Base-by-base conservation (phyloP, 306 rosid genomes). In the Vigna unguiculata region DNA sequence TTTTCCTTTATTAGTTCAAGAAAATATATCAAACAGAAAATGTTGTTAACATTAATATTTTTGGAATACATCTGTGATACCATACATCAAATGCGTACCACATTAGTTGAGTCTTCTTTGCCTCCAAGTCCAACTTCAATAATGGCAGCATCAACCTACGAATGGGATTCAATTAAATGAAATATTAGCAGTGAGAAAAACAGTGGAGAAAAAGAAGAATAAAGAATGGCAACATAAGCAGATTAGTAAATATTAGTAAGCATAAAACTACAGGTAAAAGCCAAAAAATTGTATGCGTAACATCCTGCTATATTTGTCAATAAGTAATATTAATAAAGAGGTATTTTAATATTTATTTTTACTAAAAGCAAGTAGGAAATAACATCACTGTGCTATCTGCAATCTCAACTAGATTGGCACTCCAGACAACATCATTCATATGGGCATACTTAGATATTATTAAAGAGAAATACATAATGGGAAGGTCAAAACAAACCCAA, bases 71-170 rank as follows among this genome's bases (percentile, higher is more conserved):
- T 24, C 46, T 41, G 47, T 21, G 34, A 58, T 78, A 60, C 64
- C 49, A 48, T 63, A 59, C 22, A 77, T 49, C 47, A 79, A 68
- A 74, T 65, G 30, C 89, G 71, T 87, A 92, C 96, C 96, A 85
- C 96, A 61, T 90, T 90, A 74, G 93, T 92, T 51, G 91, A 86
- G 86, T 88, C 96, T 15, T 58, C 75, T 72, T 11, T 78, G 34
- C 93, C 96, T 71, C 96, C 97, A 59, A 92, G 93, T 74, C 96
- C 96, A 80, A 87, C 93, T 84, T 92, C 96, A 55, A 90, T 55
- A 69, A 92, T 74, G 61, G 96, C 93, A 81, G 84, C 90, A 47
- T 92, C 91, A 65, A 92, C 97, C 93, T 86, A 77, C 79, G 64
- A 72, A 79, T 20, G 59, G 67, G 53, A 81, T 68, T 64, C 49